Percentiles rank a stretch among this genome's conserved stretches.
Conservation (phyloP, 139 green algal genomes). For the Coccomyxa sp. region DNA sequence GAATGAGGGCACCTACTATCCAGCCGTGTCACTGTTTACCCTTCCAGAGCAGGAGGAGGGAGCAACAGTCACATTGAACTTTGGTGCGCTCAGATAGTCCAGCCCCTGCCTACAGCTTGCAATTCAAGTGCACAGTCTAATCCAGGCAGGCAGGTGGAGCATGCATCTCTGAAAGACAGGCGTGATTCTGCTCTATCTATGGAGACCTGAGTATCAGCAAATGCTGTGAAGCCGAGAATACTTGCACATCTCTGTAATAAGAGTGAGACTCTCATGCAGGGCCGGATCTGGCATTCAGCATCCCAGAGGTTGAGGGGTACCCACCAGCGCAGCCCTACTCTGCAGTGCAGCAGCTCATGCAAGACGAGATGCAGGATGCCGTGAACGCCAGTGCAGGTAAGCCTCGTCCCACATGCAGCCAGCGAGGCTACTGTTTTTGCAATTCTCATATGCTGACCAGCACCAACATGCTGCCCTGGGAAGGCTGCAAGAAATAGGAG, state of each 20-base stretch:
- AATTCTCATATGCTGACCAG: too few relatives aligned
- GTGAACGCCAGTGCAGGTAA: too few relatives aligned
- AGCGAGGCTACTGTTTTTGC: too few relatives aligned
- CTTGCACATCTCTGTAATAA: neutral
- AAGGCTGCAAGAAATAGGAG: too few relatives aligned
- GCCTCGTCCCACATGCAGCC: too few relatives aligned
- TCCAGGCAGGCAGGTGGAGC: too few relatives aligned
- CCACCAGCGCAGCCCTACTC: conserved; percentile 17
- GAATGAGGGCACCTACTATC: conserved; percentile 79
- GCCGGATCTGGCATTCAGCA: conserved; percentile 9
- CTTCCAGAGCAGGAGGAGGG: conserved; percentile 48
- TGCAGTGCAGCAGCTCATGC: conserved; percentile 13
- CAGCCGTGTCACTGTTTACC: conserved; percentile 73
- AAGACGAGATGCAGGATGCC: too few relatives aligned
- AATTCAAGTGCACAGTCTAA: neutral
- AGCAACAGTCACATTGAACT: conserved; percentile 68
- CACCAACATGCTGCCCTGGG: too few relatives aligned
- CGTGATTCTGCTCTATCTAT: too few relatives aligned
- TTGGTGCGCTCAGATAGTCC: conserved; percentile 39
- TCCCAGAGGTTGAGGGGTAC: conserved; percentile 20
- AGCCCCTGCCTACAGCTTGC: neutral
- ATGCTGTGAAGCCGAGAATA: neutral
- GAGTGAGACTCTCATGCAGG: neutral
- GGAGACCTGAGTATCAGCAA: neutral
- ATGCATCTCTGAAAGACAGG: too few relatives aligned